phyloP scores from a whole-genome alignment of 1,284 basidiomycete genomes.

The Ustilago curta region DNA sequence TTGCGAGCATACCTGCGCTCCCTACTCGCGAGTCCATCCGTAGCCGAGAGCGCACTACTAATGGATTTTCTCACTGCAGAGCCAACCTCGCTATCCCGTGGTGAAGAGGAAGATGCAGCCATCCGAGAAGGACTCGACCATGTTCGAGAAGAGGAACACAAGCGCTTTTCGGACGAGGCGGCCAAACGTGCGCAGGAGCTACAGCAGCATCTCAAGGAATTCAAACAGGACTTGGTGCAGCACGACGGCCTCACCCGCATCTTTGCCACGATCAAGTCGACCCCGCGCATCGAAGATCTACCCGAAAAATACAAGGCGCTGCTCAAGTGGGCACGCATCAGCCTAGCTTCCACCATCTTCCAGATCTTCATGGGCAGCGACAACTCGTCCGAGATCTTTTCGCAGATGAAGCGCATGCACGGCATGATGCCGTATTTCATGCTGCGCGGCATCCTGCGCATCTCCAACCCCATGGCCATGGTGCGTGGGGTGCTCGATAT shows the following conservation, averaged over 20 bases:
- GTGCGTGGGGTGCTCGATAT: slow-evolving; percentile 90
- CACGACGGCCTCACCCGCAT: slow-evolving; percentile 86
- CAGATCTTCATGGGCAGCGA: slow-evolving; percentile 94
- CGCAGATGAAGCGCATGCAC: slow-evolving; percentile 90
- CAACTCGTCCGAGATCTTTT: slow-evolving; percentile 87
- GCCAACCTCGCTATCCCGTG: slow-evolving; percentile 78
- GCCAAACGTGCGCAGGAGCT: slow-evolving; percentile 86
- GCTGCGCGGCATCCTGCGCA: slow-evolving; percentile 88
- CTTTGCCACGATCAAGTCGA: slow-evolving; percentile 87
- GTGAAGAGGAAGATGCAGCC: slow-evolving; percentile 83
- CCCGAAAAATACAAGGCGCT: slow-evolving; percentile 89
- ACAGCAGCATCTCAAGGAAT: slow-evolving; percentile 83
- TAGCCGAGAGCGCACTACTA: slow-evolving; percentile 86
- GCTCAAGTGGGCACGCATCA: slow-evolving; percentile 93
- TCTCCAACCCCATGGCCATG: slow-evolving; percentile 97
- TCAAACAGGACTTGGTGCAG: slow-evolving; percentile 83
- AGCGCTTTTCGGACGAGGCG: slow-evolving; percentile 87
- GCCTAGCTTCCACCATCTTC: slow-evolving; percentile 89
- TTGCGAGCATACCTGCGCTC: slow-evolving; percentile 89
- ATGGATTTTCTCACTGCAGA: slow-evolving; percentile 85
- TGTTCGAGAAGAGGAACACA: slow-evolving; percentile 87
- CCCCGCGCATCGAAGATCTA: slow-evolving; percentile 81
- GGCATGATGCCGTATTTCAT: slow-evolving; percentile 98
- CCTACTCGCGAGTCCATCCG: slow-evolving; percentile 77
- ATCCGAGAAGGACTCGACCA: slow-evolving; percentile 88